Evolutionary conservation across 1,139 yeast genomes (phyloP).

Genomic region (Eremothecium cymbalariae): DNA sequence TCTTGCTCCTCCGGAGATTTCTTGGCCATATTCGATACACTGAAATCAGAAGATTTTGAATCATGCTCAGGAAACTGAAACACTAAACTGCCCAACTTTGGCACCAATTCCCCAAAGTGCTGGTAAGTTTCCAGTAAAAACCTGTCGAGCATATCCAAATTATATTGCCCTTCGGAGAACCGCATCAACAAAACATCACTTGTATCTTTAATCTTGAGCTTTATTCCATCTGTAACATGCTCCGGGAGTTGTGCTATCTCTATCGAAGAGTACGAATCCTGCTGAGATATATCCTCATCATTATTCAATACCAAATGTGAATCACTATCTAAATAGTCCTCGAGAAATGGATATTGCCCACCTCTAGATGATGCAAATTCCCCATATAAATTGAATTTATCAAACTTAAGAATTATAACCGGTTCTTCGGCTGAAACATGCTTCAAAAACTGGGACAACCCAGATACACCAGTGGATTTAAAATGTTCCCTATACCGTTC

Average conservation of each 20-base stretch:
- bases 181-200: no score
- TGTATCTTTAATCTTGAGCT: no score
- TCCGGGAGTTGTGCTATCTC: slow-evolving; percentile 5
- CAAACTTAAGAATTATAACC: slow-evolving; percentile 21
- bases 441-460: slow-evolving; percentile 8
- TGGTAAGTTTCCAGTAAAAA: slow-evolving; percentile 20
- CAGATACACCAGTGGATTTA: neutral
- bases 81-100: slow-evolving; percentile 16
- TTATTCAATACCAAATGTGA: slow-evolving; percentile 13
- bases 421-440: slow-evolving; percentile 16
- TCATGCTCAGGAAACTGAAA: no score
- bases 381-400: slow-evolving; percentile 16
- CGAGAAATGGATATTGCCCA: slow-evolving; percentile 16
- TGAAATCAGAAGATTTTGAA: no score
- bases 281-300: no score
- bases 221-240: slow-evolving; percentile 7
- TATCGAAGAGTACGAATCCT: no score
- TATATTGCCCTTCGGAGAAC: slow-evolving; percentile 18
- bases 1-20: no score
- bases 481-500: slow-evolving; percentile 7
- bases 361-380: slow-evolving; percentile 10
- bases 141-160: slow-evolving; percentile 19
- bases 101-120: slow-evolving; percentile 20
- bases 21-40: no score
- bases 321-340: slow-evolving; percentile 15